These are phyloP conservation scores for Neoscytalidium dimidiatum DNA, from an alignment of 2,329 filamentous ascomycete species.

Conservation along the genomic window DNA sequence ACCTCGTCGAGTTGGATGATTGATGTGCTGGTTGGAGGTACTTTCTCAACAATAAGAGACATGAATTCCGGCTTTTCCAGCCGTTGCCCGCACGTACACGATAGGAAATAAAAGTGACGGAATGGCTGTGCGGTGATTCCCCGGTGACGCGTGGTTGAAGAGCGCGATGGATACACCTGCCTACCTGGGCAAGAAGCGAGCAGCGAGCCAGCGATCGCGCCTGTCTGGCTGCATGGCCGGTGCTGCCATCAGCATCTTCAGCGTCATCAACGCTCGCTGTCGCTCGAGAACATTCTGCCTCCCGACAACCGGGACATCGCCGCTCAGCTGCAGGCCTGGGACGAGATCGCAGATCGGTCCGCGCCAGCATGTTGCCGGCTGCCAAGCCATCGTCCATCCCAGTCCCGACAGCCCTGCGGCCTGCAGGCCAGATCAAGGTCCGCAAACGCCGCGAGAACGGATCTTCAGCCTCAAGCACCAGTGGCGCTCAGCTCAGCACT, in stretches of 20 bases:
- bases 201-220: neutral
- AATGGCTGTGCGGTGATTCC: neutral
- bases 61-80: neutral
- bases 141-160: neutral
- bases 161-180: neutral
- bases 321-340: neutral
- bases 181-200: too few species aligned
- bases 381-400: slow-evolving; percentile 10
- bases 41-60: slow-evolving; percentile 8
- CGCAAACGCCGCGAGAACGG: slow-evolving; percentile 18
- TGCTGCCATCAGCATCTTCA: neutral
- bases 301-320: neutral
- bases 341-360: slow-evolving; percentile 11
- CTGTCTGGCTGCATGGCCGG: neutral
- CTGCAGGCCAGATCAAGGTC: slow-evolving; percentile 19
- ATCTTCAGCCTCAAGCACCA: slow-evolving; percentile 10
- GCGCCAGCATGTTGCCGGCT: slow-evolving; percentile 12
- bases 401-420: slow-evolving; percentile 12
- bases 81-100: neutral
- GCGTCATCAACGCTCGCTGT: neutral
- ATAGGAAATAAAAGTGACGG: neutral
- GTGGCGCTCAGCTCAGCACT: neutral
- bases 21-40: slow-evolving; percentile 9
- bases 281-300: neutral
- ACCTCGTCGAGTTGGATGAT: slow-evolving; percentile 7